phyloP scores from a whole-genome alignment of 495 filamentous ascomycete species.

The Podospora fimiseda region DNA sequence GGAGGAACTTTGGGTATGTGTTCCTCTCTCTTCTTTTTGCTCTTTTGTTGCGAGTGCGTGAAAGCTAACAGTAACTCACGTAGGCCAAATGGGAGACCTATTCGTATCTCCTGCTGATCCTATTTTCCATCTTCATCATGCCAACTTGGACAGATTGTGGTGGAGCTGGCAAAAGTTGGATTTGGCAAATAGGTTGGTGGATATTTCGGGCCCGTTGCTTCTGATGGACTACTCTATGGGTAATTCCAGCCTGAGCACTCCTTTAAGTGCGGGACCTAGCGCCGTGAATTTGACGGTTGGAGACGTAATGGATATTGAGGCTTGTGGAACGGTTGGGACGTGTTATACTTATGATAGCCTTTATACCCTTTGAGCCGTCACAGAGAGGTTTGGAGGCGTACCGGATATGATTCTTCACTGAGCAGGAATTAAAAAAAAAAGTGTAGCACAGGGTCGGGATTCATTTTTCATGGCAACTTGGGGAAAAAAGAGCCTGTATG shows the following conservation, averaged over 20 bases:
- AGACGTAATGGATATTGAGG: conserved; percentile 32
- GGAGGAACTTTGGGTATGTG: conserved; percentile 13
- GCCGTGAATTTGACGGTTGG: conserved; percentile 26
- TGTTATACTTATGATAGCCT: conserved; percentile 37
- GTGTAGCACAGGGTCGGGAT: too few relatives aligned
- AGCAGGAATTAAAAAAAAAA: not conserved
- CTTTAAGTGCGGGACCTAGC: conserved; percentile 27
- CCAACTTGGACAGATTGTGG: conserved; percentile 38
- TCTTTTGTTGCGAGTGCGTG: conserved; percentile 5
- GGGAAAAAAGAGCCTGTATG: too few relatives aligned
- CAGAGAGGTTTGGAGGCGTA: too few relatives aligned
- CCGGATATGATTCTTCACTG: not conserved
- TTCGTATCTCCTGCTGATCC: conserved; percentile 34
- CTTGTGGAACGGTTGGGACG: conserved; percentile 21
- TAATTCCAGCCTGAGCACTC: conserved; percentile 28
- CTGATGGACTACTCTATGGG: conserved; percentile 22
- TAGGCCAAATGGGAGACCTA: conserved; percentile 33
- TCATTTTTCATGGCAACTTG: too few relatives aligned
- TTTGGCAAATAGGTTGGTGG: conserved; percentile 26
- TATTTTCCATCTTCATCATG: conserved; percentile 39
- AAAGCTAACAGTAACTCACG: conserved; percentile 24
- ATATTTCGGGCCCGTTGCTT: conserved; percentile 27
- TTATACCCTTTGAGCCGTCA: conserved; percentile 11
- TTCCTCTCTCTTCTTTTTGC: not conserved
- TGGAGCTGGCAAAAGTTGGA: conserved; percentile 35